Base-by-base conservation (phyloP, 2,329 filamentous ascomycete genomes). In the Neopestalotiopsis rosae region DNA sequence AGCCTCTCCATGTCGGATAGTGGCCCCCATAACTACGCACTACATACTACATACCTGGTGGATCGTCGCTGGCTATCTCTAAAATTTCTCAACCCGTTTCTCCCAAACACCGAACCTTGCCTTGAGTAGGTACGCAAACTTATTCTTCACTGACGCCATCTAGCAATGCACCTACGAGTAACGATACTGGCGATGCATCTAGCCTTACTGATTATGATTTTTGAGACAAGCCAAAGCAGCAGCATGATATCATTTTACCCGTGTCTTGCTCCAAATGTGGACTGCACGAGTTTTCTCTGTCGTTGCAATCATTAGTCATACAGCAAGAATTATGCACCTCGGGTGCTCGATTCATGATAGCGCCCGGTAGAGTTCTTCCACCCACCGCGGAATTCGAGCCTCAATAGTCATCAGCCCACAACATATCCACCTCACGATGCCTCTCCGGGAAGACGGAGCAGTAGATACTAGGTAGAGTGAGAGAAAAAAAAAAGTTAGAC, bases 351-450 rank as follows among this genome's bases (percentile, higher is more conserved):
- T 52, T 40, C 59, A 20, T 62, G 34, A 34, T 40, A 14, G 32
- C 28, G 59, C 13, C 59, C n/a, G 28, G 13, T 34, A 10, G 20
- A 20, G 28, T 62, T 34, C 30, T 20, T 62, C 59, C 59, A 62
- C 34, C 59, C 59, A 62, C 59, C 32, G 59, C 59, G 59, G 59
- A 62, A 62, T 20, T 38, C 32, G 59, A 62, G 30, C 59, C 32
- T 62, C 59, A 40, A 62, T 52, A 59, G 57, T 40, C 59, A 40
- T 52, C 45, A 62, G 14, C 34, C 59, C 32, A 30, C 30, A 20
- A 62, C n/a, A 62, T 38, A 62, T 62, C 59, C 59, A 62, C 59
- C 32, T 62, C 59, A 40, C 59, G 30, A 62, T 62, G 34, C 61
- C 61, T 24, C 61, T 49, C 38, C 24, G 30, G n/a, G 61, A 62